Conservation (phyloP, 495 filamentous ascomycete species). For the Daldinia childiae region DNA sequence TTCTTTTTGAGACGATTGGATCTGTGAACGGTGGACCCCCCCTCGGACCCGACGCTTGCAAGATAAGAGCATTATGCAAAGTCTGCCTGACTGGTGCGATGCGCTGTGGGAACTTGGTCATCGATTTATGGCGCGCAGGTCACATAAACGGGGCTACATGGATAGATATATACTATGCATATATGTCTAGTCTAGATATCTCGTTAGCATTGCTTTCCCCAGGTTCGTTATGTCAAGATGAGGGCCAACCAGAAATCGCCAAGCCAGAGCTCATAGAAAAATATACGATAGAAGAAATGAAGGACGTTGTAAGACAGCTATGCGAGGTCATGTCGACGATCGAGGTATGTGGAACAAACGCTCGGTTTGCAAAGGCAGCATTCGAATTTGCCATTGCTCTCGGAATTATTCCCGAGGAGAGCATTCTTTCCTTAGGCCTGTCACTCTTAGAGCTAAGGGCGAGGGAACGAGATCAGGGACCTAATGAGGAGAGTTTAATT, state of each 20-base stretch:
- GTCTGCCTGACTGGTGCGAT: conserved; percentile 39
- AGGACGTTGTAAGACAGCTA: conserved; percentile 15
- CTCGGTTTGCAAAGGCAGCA: conserved; percentile 36
- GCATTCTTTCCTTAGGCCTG: conserved; percentile 7
- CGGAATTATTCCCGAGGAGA: conserved; percentile 26
- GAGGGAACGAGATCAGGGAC: not conserved
- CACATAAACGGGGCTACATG: conserved; percentile 34
- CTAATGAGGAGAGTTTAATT: not conserved
- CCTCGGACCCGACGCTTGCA: conserved; percentile 23
- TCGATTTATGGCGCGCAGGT: conserved; percentile 28
- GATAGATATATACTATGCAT: conserved; percentile 40
- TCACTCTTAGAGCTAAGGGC: conserved; percentile 9
- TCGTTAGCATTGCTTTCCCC: conserved; percentile 32
- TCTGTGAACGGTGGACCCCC: conserved; percentile 2
- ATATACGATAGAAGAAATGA: conserved; percentile 30
- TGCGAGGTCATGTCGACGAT: conserved; percentile 38
- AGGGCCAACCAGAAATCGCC: conserved; percentile 22
- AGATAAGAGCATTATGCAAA: conserved; percentile 22
- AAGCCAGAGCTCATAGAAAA: conserved; percentile 15
- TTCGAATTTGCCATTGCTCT: conserved; percentile 37
- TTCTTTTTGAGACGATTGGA: conserved; percentile 39
- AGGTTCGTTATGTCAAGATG: conserved; percentile 15
- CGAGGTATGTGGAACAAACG: conserved; percentile 38
- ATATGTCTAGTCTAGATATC: conserved; percentile 33
- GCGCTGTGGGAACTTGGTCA: conserved; percentile 25